These are phyloP conservation scores for Ascochyta viciae-villosae DNA, from an alignment of 2,329 filamentous ascomycete genomes.

Conservation along the genomic window DNA sequence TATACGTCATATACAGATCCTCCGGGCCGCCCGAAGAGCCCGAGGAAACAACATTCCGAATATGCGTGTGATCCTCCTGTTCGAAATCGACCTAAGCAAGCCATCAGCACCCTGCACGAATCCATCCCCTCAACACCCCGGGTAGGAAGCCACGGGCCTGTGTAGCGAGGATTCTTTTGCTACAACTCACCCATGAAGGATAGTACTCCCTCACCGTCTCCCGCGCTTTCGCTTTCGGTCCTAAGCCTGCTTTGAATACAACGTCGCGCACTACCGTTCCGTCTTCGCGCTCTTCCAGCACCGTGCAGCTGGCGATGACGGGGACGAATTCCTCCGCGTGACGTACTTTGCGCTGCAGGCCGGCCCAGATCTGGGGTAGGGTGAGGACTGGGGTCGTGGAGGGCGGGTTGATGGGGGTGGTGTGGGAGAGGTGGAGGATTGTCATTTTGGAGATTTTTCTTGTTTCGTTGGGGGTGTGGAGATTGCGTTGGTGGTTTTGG, in stretches of 20 bases:
- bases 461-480: background rate
- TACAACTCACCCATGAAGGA: slow-evolving; percentile 49
- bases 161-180: too few species aligned
- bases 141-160: too few species aligned
- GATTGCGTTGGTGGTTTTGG: background rate
- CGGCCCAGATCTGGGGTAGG: slow-evolving; percentile 54
- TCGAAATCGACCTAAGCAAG: slow-evolving; percentile 53
- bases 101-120: too few species aligned
- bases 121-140: too few species aligned
- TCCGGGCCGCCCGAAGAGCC: slow-evolving; percentile 42
- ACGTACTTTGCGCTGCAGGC: slow-evolving; percentile 56
- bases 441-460: slow-evolving; percentile 41
- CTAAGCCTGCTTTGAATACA: slow-evolving; percentile 48
- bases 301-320: slow-evolving; percentile 51
- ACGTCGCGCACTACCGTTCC: slow-evolving; percentile 47
- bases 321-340: slow-evolving; percentile 56
- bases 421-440: slow-evolving; percentile 52
- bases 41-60: slow-evolving; percentile 55
- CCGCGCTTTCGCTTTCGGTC: slow-evolving; percentile 38
- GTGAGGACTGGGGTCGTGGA: slow-evolving; percentile 35
- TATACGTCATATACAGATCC: slow-evolving; percentile 56
- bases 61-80: slow-evolving; percentile 51
- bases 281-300: slow-evolving; percentile 50
- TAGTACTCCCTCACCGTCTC: slow-evolving; percentile 51
- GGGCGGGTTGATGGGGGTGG: slow-evolving; percentile 54